Percentiles rank a stretch among this genome's conserved stretches.
These are phyloP conservation scores for Elaeis oleifera DNA, from an alignment of 202 grass and related monocot genomes.

Conservation along the genomic window DNA sequence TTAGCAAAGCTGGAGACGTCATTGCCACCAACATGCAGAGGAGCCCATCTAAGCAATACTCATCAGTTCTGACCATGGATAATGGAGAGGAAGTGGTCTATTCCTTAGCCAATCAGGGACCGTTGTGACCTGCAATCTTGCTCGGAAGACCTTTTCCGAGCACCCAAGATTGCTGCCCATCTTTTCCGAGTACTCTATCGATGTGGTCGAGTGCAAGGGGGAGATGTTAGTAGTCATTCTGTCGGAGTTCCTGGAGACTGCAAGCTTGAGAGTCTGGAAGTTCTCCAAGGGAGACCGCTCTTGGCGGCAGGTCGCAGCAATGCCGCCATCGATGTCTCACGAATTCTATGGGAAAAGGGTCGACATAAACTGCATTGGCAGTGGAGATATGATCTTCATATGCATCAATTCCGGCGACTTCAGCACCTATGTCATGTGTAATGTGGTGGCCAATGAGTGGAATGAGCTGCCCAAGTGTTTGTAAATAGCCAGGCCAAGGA, in stretches of 20 bases:
- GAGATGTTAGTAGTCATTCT: constrained; percentile 64
- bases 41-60: constrained; percentile 79
- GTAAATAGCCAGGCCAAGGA: constrained; percentile 39
- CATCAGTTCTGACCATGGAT: constrained; percentile 36
- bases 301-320: constrained; percentile 67
- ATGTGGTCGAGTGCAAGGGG: constrained; percentile 58
- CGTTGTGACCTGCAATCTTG: constrained; percentile 61
- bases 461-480: constrained; percentile 56
- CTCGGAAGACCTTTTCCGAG: constrained; percentile 33
- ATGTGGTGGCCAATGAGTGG: constrained; percentile 52
- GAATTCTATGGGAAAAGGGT: constrained; percentile 51
- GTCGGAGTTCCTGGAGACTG: constrained; percentile 64
- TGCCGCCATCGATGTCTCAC: constrained; percentile 82
- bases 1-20: constrained; percentile 81
- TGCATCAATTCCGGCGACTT: constrained; percentile 56
- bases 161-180: constrained; percentile 70
- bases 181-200: constrained; percentile 71
- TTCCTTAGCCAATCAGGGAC: constrained; percentile 72
- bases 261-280: constrained; percentile 68
- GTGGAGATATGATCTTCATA: constrained; percentile 49
- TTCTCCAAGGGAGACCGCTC: constrained; percentile 26
- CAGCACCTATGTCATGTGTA: constrained; percentile 67
- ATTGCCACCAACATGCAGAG: constrained; percentile 83
- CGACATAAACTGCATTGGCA: constrained; percentile 76
- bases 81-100: constrained; percentile 43